Percentiles rank a stretch among this genome's conserved stretches.
Evolutionary conservation across 169 alveolate genomes (phyloP).

Genomic region (Plasmodium falciparum): DNA sequence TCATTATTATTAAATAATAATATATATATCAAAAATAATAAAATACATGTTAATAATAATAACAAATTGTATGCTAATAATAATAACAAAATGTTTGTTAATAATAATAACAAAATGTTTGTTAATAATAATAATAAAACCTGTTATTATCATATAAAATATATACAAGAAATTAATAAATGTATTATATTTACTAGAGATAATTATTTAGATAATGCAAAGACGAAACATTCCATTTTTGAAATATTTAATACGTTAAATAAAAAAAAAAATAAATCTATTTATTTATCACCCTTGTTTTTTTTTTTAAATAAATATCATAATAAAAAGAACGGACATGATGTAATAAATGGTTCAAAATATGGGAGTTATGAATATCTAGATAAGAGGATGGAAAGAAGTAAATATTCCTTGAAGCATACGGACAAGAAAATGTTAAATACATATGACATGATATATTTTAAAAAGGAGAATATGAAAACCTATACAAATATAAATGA

Average conservation of each 20-base stretch:
- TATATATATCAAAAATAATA: neutral
- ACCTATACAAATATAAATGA: too few species aligned
- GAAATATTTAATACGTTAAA: conserved; percentile 4
- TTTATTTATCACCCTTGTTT: neutral
- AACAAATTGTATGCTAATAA: too few species aligned
- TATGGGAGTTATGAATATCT: too few species aligned
- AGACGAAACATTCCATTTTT: neutral
- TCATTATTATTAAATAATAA: neutral
- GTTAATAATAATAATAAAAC: neutral
- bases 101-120: too few species aligned
- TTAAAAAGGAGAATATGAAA: too few species aligned
- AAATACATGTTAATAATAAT: too few species aligned
- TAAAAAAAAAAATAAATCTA: neutral
- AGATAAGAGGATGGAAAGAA: too few species aligned
- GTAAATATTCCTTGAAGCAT: too few species aligned
- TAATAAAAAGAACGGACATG: neutral
- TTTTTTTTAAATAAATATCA: conserved; percentile 16
- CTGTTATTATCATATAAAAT: neutral
- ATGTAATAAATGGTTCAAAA: too few species aligned
- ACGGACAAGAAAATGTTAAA: too few species aligned
- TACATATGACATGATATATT: too few species aligned
- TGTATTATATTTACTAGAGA: conserved; percentile 1
- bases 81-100: too few species aligned
- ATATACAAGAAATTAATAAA: neutral
- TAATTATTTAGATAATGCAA: neutral